Evolutionary conservation across 2,329 filamentous ascomycete species (phyloP), one percentile per base, ranked within the genome.

Genomic region (Fusarium bulbicola): DNA sequence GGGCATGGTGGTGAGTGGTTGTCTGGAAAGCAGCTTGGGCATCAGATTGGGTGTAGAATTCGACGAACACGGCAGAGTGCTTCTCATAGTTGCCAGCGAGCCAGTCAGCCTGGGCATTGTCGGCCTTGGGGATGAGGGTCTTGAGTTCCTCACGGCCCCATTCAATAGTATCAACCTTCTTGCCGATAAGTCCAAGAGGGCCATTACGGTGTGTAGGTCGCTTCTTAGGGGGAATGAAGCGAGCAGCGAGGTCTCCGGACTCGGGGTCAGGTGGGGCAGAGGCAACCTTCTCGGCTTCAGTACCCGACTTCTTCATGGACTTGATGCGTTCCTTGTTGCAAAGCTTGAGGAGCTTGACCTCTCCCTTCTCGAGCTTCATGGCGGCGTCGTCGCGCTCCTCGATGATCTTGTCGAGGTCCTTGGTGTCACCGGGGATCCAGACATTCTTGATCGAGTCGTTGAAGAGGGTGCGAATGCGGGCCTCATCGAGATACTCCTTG

Each of bases 21-120:
- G 90, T 92, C 82, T 98, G 95, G 82, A 89, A 97, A 30, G 95
- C 95, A 64, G 88, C 86, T 81, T 99, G 95, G 14, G 96, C 96
- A 68, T 94, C 93, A 30, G 91, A 88, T 79, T 97, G 93, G 7
- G 89, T 91, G 72, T 90, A 88, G 79, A 97, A 99, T 79, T 98
- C 95, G 72, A 99, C 93, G 77, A 99, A 98, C n/a, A 96, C 92
- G 7, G 95, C 92, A 59, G 89, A 89, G 60, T 92, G 85, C 73
- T 88, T 87, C 59, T 89, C 86, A 30, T 87, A 91, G 70, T 93
- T 88, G 54, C 92, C 90, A 18, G 86, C 84, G 43, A 88, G 87
- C 77, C 94, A 91, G 43, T 89, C 74, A 82, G 89, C 82, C 90
- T 84, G 92, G 16, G 90, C 86, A 53, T 87, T 85, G 64, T 92